Conservation (phyloP, 129 eudicot genomes). For the Flaveria bidentis region DNA sequence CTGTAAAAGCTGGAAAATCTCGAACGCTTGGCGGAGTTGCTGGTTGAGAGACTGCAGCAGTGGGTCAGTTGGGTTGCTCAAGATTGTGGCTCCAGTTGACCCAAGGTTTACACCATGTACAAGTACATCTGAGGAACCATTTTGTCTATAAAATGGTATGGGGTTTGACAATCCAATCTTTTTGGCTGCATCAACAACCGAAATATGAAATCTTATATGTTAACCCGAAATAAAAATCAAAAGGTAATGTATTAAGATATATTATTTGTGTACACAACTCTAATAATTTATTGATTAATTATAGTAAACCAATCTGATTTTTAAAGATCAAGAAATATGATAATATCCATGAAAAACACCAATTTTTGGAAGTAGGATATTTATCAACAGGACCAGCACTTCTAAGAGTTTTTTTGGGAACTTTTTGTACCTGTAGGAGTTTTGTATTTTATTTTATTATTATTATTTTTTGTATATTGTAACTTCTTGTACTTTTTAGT, state of each 20-base stretch:
- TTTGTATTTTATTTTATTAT: too few species aligned
- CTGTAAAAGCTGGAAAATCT: constrained; percentile 59
- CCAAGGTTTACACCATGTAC: constrained; percentile 60
- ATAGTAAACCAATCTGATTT: too few species aligned
- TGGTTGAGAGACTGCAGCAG: constrained; percentile 65
- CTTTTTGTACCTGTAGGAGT: too few species aligned
- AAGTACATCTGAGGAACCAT: constrained; percentile 53
- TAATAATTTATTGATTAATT: too few species aligned
- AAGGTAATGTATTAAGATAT: too few species aligned
- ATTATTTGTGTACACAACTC: neutral
- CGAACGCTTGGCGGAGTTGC: constrained; percentile 70
- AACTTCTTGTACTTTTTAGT: too few species aligned
- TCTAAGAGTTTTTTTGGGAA: too few species aligned
- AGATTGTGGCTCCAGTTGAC: constrained; percentile 60
- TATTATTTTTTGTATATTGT: too few species aligned
- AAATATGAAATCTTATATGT: neutral
- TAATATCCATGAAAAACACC: neutral
- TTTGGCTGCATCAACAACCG: constrained; percentile 46
- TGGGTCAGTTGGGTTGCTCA: constrained; percentile 45
- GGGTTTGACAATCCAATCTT: constrained; percentile 53
- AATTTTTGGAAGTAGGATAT: neutral
- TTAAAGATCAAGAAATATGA: neutral
- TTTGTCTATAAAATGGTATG: constrained; percentile 58
- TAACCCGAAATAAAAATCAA: neutral
- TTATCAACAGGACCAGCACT: too few species aligned